These are phyloP conservation scores for Geotrichum reessii DNA, from an alignment of 1,139 yeast species.

Conservation along the genomic window DNA sequence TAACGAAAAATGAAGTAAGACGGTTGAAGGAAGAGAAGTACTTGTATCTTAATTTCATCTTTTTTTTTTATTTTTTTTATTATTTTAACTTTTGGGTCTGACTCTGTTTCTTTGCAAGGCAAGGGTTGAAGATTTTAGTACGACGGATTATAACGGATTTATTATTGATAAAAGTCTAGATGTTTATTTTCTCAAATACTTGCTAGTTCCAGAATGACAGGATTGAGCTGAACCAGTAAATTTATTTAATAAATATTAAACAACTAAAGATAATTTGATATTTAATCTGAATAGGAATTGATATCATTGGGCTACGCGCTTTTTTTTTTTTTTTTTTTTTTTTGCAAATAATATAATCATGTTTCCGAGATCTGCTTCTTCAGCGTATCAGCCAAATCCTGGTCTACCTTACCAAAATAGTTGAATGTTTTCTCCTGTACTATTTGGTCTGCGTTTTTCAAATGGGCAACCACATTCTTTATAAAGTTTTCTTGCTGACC, in stretches of 20 bases:
- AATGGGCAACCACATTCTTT: constrained; percentile 77
- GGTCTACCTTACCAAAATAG: constrained; percentile 68
- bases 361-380: constrained; percentile 35
- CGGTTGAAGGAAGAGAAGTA: neutral
- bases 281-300: too few species aligned
- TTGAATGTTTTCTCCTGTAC: constrained; percentile 77
- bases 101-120: neutral
- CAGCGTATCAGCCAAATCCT: constrained; percentile 57
- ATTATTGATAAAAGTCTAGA: neutral
- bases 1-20: neutral
- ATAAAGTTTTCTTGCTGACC: constrained; percentile 74
- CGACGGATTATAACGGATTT: neutral
- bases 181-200: neutral
- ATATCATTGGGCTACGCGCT: neutral
- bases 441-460: constrained; percentile 58
- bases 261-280: too few species aligned
- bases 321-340: too few species aligned
- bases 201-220: too few species aligned
- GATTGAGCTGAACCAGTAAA: too few species aligned
- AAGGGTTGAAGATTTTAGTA: neutral
- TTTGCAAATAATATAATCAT: neutral
- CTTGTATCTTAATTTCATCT: neutral
- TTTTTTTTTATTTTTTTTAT: neutral
- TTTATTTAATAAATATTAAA: too few species aligned
- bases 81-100: neutral